phyloP scores from a whole-genome alignment of 2,329 filamentous ascomycete species.

The Fusarium nelsonii region DNA sequence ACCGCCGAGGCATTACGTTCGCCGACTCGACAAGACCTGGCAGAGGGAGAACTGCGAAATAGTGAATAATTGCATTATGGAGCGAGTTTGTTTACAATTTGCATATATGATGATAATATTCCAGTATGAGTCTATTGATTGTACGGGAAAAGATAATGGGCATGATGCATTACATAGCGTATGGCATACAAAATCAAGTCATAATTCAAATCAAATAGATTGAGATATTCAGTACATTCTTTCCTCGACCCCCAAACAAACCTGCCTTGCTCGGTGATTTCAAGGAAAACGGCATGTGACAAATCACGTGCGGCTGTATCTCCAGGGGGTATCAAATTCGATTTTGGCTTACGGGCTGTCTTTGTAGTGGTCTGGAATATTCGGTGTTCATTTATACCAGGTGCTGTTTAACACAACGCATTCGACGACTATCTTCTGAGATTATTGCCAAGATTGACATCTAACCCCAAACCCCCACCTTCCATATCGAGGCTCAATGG shows the following conservation, averaged over 20 bases:
- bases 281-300: background rate
- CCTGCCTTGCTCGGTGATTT: background rate
- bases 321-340: background rate
- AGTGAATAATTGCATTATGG: constrained; percentile 17
- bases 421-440: background rate
- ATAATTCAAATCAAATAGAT: constrained; percentile 3
- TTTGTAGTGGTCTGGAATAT: background rate
- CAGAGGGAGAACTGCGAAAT: constrained; percentile 33
- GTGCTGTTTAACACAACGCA: background rate
- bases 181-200: constrained; percentile 20
- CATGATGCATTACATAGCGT: constrained; percentile 25
- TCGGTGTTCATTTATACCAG: too few species aligned
- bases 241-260: background rate
- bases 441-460: background rate
- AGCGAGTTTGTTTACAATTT: constrained; percentile 36
- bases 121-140: constrained; percentile 28
- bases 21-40: constrained; percentile 59
- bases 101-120: constrained; percentile 38
- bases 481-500: constrained; percentile 38
- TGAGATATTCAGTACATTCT: background rate
- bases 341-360: background rate
- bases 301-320: constrained; percentile 12
- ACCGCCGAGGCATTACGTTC: constrained; percentile 70
- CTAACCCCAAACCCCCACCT: background rate
- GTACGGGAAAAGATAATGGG: constrained; percentile 24